Base-by-base conservation (phyloP, 2,329 filamentous ascomycete genomes). In the Colletotrichum plurivorum region DNA sequence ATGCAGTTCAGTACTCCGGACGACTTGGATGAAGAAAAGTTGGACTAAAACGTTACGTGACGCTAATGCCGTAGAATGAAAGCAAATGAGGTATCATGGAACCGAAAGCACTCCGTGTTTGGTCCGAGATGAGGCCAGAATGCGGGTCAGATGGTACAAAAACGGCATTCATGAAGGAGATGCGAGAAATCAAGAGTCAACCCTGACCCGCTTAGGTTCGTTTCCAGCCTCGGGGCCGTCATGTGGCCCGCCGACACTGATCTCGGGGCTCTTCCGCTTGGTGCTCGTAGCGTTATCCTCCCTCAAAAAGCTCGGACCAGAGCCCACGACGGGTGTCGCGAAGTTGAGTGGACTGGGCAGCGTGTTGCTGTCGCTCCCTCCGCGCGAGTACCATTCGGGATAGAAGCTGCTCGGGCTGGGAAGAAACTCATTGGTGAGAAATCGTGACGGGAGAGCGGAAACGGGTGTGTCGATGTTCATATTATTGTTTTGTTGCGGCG, bases 391-490 rank as follows among this genome's bases (percentile, higher is more conserved):
- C 95, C 95, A 98, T 71, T 97, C 94, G 0, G 93, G 91, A 76
- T 97, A 98, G 82, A 98, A 98, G 73, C 90, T 94, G 72, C 93
- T 97, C 0, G 96, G 96, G 64, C 94, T 97, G 0, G 96, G 95
- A 16, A 98, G 85, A 62, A 98, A 90, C 43, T 95, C 94, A 72
- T 93, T 94, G 67, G 91, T 92, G 74, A 98, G 91, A 79, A 98
- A 98, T 48, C 95, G 90, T 58, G 94, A 97, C 0, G 96, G 96
- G 12, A 99, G 85, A 4, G 95, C 95, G 2, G 95, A 98, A n/a
- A 97, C 94, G 0, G 96, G 96, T 0, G 96, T 91, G 64, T 83
- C 82, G 22, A 79, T 83, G 69, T 84, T 85, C 71, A 85, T 81
- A 58, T 78, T 83, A 69, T 76, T 83, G 74, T 87, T 89, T 65